Base-by-base conservation (phyloP, 441 rosid genomes). In the Geranium incanum region DNA sequence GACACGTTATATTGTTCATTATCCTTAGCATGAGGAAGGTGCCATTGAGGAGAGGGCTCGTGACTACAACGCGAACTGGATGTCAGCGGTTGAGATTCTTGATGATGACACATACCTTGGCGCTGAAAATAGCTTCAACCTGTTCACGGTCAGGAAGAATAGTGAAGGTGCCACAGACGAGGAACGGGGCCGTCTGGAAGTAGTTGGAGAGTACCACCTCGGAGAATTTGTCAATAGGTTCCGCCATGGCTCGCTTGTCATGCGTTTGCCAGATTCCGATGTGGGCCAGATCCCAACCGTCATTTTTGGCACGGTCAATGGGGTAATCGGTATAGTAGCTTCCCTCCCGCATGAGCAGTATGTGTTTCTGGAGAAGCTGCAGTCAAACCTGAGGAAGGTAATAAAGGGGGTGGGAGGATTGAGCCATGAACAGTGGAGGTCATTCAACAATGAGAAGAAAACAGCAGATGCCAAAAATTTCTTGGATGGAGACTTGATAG, bases 91-190 rank as follows among this genome's bases (percentile, higher is more conserved):
- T 77, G 98, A 92, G 85, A 95, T 92, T 76, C 96, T 95, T 0
- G 99, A 95, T 67, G 98, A 95, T 41, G 99, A 95, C 72, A 81
- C 86, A 2, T 95, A 95, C 83, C 85, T 95, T 9, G 99, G 99
- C 16, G 95, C 98, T 9, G 99, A 95, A 80, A 92, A 95, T 80
- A 87, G 84, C 83, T 95, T 85, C 71, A 92, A 95, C 81, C 79
- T 95, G 36, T 86, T 92, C 75, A 89, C 99, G 5, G 97, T 92
- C 50, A 75, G 92, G 78, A 95, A 91, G 85, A 95, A 95, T 76
- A 95, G 98, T 37, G 99, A 95, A 85, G 99, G 99, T 38, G 93
- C 98, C 66, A 92, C 98, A 21, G 99, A 95, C 65, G 98, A 92
- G 87, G 99, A 95, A 75, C 79, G 98, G 59, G 94, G 95, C 6